Base-by-base conservation (phyloP, 352 stramenopile genomes). In the Sclerospora graminicola region DNA sequence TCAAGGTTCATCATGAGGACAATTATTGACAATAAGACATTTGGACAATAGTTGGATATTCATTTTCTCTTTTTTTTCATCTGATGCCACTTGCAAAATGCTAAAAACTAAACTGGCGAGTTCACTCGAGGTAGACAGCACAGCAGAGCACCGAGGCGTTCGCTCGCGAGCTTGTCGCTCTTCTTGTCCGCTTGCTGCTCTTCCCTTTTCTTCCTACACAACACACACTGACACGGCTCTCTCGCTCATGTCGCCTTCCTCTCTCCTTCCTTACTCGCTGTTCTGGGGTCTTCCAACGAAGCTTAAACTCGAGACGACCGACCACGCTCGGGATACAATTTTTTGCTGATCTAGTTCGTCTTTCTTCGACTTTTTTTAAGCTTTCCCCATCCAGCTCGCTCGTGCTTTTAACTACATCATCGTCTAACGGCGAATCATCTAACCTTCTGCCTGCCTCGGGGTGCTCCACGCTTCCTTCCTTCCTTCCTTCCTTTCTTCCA, bases 181-280 rank as follows among this genome's bases (percentile, higher is more conserved):
- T 49, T 54, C 47, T 59, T 62, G 39, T 59, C 48, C 47, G n/a
- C n/a, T n/a, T n/a, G n/a, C n/a, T n/a, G n/a, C n/a, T n/a, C n/a
- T n/a, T n/a, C n/a, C n/a, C n/a, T n/a, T n/a, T n/a, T n/a, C n/a
- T n/a, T n/a, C n/a, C n/a, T 62, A 66, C 52, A 62, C 51, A 66
- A 65, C 41, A 65, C 51, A 65, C 51, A 65, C 42, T 38, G 45
- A 46, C 56, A 65, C 56, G 56, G 56, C 56, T 65, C 56, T 65
- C 56, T 65, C 56, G 47, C 56, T 54, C 56, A 28, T 61, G 47
- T 39, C 56, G 41, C 45, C 47, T 61, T 33, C 42, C 43, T 43
- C 41, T 31, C 51, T 54, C 47, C 57, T 27, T 19, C 47, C 46
- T n/a, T n/a, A n/a, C n/a, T n/a, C n/a, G n/a, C n/a, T n/a, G n/a